These are phyloP conservation scores for Saccharomyces hybrid DNA, from an alignment of 1,139 yeast species.

Conservation along the genomic window DNA sequence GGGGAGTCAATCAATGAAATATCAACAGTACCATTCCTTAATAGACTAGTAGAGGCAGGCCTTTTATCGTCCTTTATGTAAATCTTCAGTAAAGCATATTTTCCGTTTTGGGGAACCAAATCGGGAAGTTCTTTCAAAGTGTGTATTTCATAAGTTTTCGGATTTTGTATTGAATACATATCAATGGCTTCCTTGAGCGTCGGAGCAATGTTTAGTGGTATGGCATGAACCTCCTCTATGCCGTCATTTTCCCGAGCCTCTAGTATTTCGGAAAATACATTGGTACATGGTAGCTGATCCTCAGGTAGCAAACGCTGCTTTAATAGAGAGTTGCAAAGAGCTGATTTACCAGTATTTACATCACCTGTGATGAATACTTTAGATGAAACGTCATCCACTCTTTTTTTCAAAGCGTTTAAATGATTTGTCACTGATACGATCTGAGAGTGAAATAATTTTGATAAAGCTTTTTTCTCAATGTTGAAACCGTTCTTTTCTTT, in stretches of 20 bases:
- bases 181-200: conserved; percentile 24
- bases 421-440: conserved; percentile 47
- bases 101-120: conserved; percentile 68
- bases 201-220: conserved; percentile 46
- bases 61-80: conserved; percentile 70
- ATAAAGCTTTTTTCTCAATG: conserved; percentile 24
- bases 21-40: conserved; percentile 87
- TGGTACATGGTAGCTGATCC: conserved; percentile 97
- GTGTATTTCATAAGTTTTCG: conserved; percentile 54
- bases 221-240: conserved; percentile 88
- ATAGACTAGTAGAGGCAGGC: conserved; percentile 57
- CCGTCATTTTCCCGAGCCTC: conserved; percentile 73
- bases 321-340: conserved; percentile 86
- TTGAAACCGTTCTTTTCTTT: conserved; percentile 10
- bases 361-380: conserved; percentile 96
- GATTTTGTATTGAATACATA: conserved; percentile 51
- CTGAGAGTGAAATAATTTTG: conserved; percentile 25
- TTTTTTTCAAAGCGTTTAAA: conserved; percentile 60
- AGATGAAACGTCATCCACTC: conserved; percentile 87
- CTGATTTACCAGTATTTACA: conserved; percentile 91
- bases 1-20: conserved; percentile 94
- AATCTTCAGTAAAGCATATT: conserved; percentile 65
- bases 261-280: conserved; percentile 89
- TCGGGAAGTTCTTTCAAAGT: conserved; percentile 51
- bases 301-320: conserved; percentile 77